phyloP scores from a whole-genome alignment of 176 grass and related monocot species.

The Aechmea fasciata region DNA sequence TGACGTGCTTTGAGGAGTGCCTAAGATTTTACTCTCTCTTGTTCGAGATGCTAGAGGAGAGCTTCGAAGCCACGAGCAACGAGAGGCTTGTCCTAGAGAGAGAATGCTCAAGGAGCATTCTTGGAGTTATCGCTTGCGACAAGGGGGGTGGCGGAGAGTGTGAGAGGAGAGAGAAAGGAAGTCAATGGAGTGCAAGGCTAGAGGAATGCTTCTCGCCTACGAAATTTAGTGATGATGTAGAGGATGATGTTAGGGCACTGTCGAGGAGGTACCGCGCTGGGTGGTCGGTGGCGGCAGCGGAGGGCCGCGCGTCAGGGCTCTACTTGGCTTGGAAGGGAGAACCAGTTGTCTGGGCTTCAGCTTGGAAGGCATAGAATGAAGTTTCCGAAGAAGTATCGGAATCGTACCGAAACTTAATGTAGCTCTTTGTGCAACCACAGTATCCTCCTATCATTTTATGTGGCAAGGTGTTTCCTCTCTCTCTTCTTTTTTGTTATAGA shows the following conservation, averaged over 20 bases:
- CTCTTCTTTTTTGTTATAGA: no score
- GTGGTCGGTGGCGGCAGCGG: conserved; percentile 6
- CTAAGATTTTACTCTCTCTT: conserved; percentile 11
- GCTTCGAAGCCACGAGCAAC: conserved; percentile 12
- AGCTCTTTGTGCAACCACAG: no score
- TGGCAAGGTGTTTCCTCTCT: no score
- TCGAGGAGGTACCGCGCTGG: conserved; percentile 5
- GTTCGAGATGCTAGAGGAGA: conserved; percentile 25
- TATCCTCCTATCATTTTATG: no score
- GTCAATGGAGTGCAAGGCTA: conserved; percentile 12
- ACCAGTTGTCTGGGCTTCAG: conserved; percentile 13
- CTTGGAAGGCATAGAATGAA: conserved; percentile 17
- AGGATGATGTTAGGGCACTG: conserved; percentile 15
- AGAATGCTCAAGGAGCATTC: conserved; percentile 8
- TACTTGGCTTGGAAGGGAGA: conserved; percentile 22
- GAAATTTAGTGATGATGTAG: conserved; percentile 6
- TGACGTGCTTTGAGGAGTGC: conserved; percentile 17
- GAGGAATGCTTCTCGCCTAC: not conserved
- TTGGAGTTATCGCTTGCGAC: conserved; percentile 1
- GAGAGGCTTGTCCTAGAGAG: conserved; percentile 18
- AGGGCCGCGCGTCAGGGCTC: not conserved
- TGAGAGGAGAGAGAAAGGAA: conserved; percentile 20
- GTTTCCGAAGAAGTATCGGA: not conserved
- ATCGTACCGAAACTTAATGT: no score
- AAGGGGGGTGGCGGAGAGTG: not conserved